phyloP scores from a whole-genome alignment of 2,329 filamentous ascomycete genomes.

The Penicillium sp. region DNA sequence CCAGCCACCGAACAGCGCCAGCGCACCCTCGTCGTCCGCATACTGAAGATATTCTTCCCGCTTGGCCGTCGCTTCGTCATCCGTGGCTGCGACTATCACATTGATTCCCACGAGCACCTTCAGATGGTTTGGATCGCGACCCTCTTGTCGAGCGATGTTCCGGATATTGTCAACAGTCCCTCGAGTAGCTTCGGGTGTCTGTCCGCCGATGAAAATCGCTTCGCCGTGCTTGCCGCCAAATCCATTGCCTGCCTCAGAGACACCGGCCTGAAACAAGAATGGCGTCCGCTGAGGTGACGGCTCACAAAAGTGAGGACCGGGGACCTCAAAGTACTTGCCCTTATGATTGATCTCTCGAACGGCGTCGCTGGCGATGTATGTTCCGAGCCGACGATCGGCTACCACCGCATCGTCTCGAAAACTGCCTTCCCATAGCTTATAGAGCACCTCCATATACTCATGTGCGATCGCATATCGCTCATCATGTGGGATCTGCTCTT shows the following conservation, averaged over 20 bases:
- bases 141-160: background rate
- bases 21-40: background rate
- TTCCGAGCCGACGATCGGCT: conserved; percentile 4
- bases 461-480: conserved; percentile 47
- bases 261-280: conserved; percentile 45
- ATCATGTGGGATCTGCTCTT: conserved; percentile 44
- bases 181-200: background rate
- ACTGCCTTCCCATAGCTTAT: conserved; percentile 52
- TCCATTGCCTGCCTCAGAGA: background rate
- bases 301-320: conserved; percentile 38
- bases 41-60: background rate
- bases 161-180: background rate
- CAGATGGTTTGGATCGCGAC: background rate
- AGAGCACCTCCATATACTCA: conserved; percentile 43
- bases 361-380: too few relatives aligned
- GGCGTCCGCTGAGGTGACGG: conserved; percentile 45
- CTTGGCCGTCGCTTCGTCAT: background rate
- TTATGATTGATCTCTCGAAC: too few relatives aligned
- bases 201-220: conserved; percentile 1
- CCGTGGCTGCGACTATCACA: background rate
- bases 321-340: too few relatives aligned
- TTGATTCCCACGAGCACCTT: background rate
- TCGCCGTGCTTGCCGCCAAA: conserved; percentile 5
- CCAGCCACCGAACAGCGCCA: background rate
- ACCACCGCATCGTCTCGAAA: conserved; percentile 43